These are phyloP conservation scores for Maudiozyma pseudohumilis DNA, from an alignment of 805 yeast genomes.

Conservation along the genomic window DNA sequence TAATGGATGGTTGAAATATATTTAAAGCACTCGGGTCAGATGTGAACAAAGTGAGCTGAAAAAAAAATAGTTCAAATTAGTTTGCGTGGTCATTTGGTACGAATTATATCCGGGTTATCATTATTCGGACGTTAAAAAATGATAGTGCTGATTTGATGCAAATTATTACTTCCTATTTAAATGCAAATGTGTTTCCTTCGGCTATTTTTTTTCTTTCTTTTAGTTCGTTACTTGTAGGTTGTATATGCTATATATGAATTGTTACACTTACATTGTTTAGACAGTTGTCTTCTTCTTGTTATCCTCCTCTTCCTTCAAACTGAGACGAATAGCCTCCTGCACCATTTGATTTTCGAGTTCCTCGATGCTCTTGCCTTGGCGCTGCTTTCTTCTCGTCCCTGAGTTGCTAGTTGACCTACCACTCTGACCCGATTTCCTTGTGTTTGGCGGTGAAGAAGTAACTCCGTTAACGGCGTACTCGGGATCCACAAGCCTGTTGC, in stretches of 20 bases:
- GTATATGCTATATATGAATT: too few relatives aligned
- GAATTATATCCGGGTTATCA: neutral
- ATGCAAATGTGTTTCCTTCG: too few relatives aligned
- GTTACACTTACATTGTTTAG: neutral
- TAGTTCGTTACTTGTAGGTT: too few relatives aligned
- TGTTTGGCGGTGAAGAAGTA: conserved; percentile 7
- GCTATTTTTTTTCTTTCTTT: too few relatives aligned
- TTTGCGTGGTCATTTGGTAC: conserved; percentile 7
- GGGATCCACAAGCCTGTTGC: conserved; percentile 51
- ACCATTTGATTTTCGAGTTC: conserved; percentile 70
- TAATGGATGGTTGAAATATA: neutral
- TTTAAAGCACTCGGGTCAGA: neutral
- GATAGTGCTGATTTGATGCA: too few relatives aligned
- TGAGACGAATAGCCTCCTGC: conserved; percentile 70
- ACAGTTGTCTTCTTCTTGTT: neutral
- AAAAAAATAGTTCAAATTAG: neutral
- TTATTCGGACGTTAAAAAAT: neutral
- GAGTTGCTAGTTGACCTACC: neutral
- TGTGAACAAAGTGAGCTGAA: neutral
- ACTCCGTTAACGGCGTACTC: conserved; percentile 7
- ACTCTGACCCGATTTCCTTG: conserved; percentile 13
- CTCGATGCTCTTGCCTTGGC: conserved; percentile 20
- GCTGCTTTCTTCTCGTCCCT: conserved; percentile 7
- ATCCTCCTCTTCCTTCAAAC: conserved; percentile 42
- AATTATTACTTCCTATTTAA: too few relatives aligned